Conservation (phyloP, 371 early-diverging fungal genomes). For the Basidiobolus meristosporus region DNA sequence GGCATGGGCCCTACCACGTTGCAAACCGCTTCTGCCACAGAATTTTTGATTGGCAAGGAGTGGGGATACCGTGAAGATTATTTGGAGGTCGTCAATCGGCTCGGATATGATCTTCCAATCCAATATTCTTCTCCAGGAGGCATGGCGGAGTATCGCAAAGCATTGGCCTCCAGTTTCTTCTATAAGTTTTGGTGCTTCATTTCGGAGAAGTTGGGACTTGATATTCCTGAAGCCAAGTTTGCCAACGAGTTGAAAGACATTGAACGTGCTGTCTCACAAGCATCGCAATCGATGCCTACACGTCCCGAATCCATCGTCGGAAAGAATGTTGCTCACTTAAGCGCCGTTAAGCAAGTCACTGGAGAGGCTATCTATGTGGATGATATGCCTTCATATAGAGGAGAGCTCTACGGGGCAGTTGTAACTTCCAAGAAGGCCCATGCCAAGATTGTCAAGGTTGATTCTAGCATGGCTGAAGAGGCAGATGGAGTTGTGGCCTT, state of each 20-base stretch:
- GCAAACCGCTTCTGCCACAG: constrained; percentile 16
- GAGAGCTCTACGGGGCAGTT: constrained; percentile 37
- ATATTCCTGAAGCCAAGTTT: constrained; percentile 9
- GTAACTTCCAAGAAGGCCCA: constrained; percentile 38
- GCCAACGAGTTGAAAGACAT: constrained; percentile 12
- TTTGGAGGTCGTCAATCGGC: constrained; percentile 7
- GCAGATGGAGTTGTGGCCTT: constrained; percentile 37
- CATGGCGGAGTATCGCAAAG: constrained; percentile 49
- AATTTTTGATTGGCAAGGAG: constrained; percentile 13
- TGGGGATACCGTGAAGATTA: constrained; percentile 21
- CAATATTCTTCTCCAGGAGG: constrained; percentile 43
- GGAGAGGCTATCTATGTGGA: constrained; percentile 59
- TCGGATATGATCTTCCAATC: constrained; percentile 7
- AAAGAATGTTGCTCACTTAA: constrained; percentile 34
- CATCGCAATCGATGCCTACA: constrained; percentile 12
- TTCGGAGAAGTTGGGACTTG: constrained; percentile 9
- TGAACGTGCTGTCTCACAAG: constrained; percentile 17
- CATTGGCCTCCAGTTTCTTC: constrained; percentile 42
- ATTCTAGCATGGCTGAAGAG: constrained; percentile 28
- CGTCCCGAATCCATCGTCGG: constrained; percentile 20
- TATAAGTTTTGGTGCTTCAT: constrained; percentile 42
- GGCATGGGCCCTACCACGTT: constrained; percentile 50
- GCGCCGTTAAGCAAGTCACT: constrained; percentile 55
- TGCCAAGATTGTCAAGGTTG: constrained; percentile 36
- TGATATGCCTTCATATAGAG: constrained; percentile 39